phyloP scores from a whole-genome alignment of 768 basidiomycete genomes.

The Stropharia rugosoannulata region DNA sequence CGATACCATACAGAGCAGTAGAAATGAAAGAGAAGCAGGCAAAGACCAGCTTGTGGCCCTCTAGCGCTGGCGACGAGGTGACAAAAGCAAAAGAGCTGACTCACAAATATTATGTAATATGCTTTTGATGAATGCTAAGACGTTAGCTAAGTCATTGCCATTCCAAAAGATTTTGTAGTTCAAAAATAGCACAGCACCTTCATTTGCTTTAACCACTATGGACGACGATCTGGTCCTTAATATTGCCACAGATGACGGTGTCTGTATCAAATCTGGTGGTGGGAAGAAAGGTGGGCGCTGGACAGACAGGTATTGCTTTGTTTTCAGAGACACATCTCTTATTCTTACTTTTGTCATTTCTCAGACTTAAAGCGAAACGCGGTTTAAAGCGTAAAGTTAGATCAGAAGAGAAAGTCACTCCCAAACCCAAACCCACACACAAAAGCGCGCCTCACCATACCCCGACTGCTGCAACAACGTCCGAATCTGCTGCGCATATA shows the following conservation, averaged over 20 bases:
- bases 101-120: conserved; percentile 24
- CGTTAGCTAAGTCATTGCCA: neutral
- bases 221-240: conserved; percentile 80
- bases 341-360: conserved; percentile 14
- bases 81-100: conserved; percentile 21
- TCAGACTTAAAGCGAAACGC: conserved; percentile 75
- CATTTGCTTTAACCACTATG: conserved; percentile 32
- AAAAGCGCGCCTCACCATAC: neutral
- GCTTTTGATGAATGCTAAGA: neutral
- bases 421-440: conserved; percentile 11
- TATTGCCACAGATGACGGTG: conserved; percentile 43
- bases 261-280: conserved; percentile 22
- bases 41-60: conserved; percentile 4
- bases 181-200: neutral
- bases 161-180: neutral
- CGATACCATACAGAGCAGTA: conserved; percentile 31
- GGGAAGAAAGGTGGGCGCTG: conserved; percentile 66
- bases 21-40: conserved; percentile 6
- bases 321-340: conserved; percentile 1
- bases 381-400: conserved; percentile 57
- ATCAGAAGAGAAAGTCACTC: conserved; percentile 37
- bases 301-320: conserved; percentile 65
- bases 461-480: neutral
- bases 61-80: neutral
- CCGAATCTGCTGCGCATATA: conserved; percentile 10